Evolutionary conservation across 148 eudicot genomes (phyloP).

Genomic region (Simmondsia chinensis): DNA sequence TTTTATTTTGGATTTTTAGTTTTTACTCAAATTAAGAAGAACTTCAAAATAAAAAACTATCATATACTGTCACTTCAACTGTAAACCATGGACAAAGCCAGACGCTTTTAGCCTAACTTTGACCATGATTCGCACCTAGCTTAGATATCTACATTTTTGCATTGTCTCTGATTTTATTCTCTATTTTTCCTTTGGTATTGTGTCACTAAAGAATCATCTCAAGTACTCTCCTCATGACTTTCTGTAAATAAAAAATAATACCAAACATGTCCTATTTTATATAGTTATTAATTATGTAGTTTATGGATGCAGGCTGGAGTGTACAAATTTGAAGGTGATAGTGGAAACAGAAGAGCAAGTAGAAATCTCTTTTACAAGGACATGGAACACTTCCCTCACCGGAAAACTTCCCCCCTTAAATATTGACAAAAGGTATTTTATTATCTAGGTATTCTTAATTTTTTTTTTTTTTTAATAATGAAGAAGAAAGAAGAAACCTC

Average conservation of each 20-base stretch:
- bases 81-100: no score
- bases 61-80: no score
- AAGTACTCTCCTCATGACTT: neutral
- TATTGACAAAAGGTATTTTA: constrained; percentile 58
- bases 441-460: neutral
- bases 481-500: no score
- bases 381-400: constrained; percentile 54
- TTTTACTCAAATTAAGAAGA: no score
- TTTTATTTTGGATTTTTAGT: no score
- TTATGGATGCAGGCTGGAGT: constrained; percentile 34
- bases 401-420: constrained; percentile 49
- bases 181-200: no score
- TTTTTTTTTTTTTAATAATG: neutral
- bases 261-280: neutral
- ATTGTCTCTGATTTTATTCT: no score
- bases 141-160: no score
- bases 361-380: constrained; percentile 67
- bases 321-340: constrained; percentile 42
- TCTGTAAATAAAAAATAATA: neutral
- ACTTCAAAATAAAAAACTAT: no score
- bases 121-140: no score
- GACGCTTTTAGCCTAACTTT: no score
- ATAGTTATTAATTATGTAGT: neutral
- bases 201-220: no score
- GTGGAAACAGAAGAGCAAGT: constrained; percentile 50